A percentile compares a stretch with the other conserved stretches of the same genome.
Conservation (phyloP, 1,284 basidiomycete genomes). For the Microbotryomycetes sp. region DNA sequence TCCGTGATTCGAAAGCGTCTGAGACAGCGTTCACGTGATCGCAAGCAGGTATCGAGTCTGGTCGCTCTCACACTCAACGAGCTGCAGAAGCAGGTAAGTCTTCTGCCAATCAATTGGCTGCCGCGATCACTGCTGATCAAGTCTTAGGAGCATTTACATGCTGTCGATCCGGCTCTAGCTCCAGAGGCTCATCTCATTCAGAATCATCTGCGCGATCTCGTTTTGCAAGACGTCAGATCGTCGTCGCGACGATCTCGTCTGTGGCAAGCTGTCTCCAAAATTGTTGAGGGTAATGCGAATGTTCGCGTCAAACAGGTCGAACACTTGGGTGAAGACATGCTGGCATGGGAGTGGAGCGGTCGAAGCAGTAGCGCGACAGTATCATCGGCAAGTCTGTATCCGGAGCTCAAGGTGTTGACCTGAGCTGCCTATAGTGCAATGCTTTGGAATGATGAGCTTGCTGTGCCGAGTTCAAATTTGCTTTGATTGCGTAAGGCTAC, state of each 20-base stretch:
- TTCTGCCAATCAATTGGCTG: too few species aligned
- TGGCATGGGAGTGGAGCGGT: constrained; percentile 52
- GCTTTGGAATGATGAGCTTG: too few species aligned
- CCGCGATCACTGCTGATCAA: too few species aligned
- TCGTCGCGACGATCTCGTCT: constrained; percentile 60
- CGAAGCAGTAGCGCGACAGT: background rate
- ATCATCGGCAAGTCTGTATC: too few species aligned
- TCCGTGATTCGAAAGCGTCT: constrained; percentile 4
- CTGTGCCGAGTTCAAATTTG: too few species aligned
- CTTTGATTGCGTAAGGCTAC: too few species aligned
- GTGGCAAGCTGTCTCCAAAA: constrained; percentile 78
- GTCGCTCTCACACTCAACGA: constrained; percentile 14
- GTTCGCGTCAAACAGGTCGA: constrained; percentile 84
- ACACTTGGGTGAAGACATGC: constrained; percentile 61
- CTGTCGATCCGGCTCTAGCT: constrained; percentile 71
- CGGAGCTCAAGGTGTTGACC: too few species aligned
- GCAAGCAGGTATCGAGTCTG: constrained; percentile 8
- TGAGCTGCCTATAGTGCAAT: too few species aligned
- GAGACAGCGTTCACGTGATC: background rate
- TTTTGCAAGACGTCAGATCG: constrained; percentile 75
- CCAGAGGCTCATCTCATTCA: constrained; percentile 78
- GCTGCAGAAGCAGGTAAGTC: constrained; percentile 25
- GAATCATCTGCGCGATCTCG: constrained; percentile 80
- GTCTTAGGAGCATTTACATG: constrained; percentile 68
- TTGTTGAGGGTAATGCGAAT: constrained; percentile 92